These are phyloP conservation scores for Barbatosphaeria neglecta DNA, from an alignment of 495 filamentous ascomycete species.

Conservation along the genomic window DNA sequence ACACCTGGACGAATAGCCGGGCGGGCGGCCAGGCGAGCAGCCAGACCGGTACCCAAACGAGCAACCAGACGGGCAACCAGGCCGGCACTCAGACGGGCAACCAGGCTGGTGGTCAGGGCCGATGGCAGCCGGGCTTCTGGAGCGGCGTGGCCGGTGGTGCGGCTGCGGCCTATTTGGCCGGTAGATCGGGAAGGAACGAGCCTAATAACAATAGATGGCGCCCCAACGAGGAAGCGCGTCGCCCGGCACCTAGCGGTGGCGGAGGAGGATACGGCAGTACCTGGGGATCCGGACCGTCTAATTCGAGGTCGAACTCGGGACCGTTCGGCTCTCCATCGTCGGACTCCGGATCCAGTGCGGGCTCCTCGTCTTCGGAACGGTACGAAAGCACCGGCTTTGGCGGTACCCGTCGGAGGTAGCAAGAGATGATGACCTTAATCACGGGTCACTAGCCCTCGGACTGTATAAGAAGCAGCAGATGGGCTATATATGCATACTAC, in stretches of 20 bases:
- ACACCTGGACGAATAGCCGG: too few species aligned
- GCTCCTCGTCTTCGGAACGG: slow-evolving; percentile 40
- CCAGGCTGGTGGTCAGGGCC: slow-evolving; percentile 28
- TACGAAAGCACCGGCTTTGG: slow-evolving; percentile 85
- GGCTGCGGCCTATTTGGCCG: slow-evolving; percentile 57
- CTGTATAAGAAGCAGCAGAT: too few species aligned
- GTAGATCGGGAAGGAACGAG: slow-evolving; percentile 27
- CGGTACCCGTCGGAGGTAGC: slow-evolving; percentile 52
- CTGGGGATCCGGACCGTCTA: slow-evolving; percentile 26
- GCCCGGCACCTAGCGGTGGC: too few species aligned
- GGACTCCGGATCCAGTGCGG: slow-evolving; percentile 28
- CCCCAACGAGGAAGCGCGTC: slow-evolving; percentile 14
- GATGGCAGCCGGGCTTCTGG: slow-evolving; percentile 87
- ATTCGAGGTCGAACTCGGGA: slow-evolving; percentile 23
- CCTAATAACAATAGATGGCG: slow-evolving; percentile 16
- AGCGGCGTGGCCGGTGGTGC: slow-evolving; percentile 59
- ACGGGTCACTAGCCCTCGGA: too few species aligned
- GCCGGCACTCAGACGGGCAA: too few species aligned
- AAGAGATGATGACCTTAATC: too few species aligned
- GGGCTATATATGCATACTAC: too few species aligned
- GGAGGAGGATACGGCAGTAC: slow-evolving; percentile 18
- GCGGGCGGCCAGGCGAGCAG: too few species aligned
- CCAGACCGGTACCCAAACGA: too few species aligned
- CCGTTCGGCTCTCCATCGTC: too few species aligned
- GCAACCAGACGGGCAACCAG: too few species aligned